phyloP scores from a whole-genome alignment of 805 yeast genomes.

The Saturnispora sanitii region DNA sequence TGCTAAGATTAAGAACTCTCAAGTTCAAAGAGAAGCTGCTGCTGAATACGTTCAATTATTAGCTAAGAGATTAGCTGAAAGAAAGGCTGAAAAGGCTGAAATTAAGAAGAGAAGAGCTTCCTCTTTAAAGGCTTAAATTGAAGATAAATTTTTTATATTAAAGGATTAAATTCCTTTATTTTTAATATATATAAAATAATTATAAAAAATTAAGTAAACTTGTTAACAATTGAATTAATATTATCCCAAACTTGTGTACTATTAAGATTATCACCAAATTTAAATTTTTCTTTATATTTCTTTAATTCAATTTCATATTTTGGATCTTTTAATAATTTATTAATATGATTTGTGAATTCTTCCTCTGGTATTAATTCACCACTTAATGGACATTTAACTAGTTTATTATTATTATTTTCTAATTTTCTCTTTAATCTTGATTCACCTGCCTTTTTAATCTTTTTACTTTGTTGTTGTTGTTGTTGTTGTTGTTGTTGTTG shows the following conservation, averaged over 20 bases:
- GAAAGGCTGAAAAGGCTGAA: conserved; percentile 98
- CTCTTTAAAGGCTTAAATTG: conserved; percentile 75
- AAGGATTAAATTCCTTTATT: neutral
- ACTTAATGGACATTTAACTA: conserved; percentile 72
- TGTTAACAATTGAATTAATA: conserved; percentile 33
- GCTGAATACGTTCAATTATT: conserved; percentile 98
- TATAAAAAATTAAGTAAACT: conserved; percentile 1
- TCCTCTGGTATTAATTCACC: conserved; percentile 59
- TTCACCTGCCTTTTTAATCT: conserved; percentile 63
- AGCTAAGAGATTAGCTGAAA: conserved; percentile 96
- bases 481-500: conserved; percentile 4
- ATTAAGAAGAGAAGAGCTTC: conserved; percentile 99
- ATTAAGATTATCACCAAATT: conserved; percentile 21
- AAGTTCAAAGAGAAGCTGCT: conserved; percentile 99
- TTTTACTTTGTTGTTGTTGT: conserved; percentile 37
- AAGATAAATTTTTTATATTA: conserved; percentile 5
- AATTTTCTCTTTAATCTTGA: conserved; percentile 35
- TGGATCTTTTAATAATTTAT: conserved; percentile 66
- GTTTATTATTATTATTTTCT: conserved; percentile 18
- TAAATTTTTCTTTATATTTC: conserved; percentile 48
- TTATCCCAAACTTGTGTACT: conserved; percentile 51
- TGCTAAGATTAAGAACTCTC: conserved; percentile 92
- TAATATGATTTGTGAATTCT: conserved; percentile 62
- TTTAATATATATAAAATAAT: conserved; percentile 3
- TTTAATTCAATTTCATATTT: conserved; percentile 60